Evolutionary conservation across 2,329 filamentous ascomycete species (phyloP).

Genomic region (Alternaria burnsii): DNA sequence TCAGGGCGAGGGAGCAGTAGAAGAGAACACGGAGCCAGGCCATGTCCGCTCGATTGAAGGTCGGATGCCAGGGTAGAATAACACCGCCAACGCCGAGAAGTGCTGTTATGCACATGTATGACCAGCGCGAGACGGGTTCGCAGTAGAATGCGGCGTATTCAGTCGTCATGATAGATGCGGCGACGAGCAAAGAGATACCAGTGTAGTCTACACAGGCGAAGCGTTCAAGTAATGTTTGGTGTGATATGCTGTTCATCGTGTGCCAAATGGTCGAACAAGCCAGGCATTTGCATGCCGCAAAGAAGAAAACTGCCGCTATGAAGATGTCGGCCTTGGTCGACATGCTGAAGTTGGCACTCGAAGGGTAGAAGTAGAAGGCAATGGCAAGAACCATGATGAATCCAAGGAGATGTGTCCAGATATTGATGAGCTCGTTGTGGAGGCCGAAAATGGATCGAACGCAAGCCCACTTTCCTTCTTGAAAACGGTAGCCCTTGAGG

Average conservation of each 20-base stretch:
- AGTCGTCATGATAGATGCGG: conserved; percentile 95
- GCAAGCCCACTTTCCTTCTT: conserved; percentile 88
- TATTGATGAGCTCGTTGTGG: conserved; percentile 96
- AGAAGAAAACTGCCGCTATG: conserved; percentile 94
- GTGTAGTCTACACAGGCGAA: conserved; percentile 99
- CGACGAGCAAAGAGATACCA: conserved; percentile 92
- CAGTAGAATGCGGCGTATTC: conserved; percentile 99
- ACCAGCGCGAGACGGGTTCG: conserved; percentile 84
- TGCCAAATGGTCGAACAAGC: conserved; percentile 98
- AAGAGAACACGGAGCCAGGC: conserved; percentile 92
- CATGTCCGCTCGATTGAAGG: conserved; percentile 92
- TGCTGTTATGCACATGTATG: conserved; percentile 84
- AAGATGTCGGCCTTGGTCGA: conserved; percentile 89
- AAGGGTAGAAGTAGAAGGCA: conserved; percentile 96
- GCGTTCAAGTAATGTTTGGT: conserved; percentile 86
- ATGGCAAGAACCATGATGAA: conserved; percentile 86
- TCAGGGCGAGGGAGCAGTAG: conserved; percentile 85
- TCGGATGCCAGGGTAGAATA: conserved; percentile 93
- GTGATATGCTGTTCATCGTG: conserved; percentile 96
- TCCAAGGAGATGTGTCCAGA: conserved; percentile 94
- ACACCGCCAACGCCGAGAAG: conserved; percentile 85
- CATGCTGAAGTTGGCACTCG: conserved; percentile 82
- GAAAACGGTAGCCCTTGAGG: conserved; percentile 89
- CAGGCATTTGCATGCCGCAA: conserved; percentile 92
- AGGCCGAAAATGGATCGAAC: conserved; percentile 82